Percentiles rank a stretch among this genome's conserved stretches.
phyloP scores from a whole-genome alignment of 345 rosid species.

The Hypericum perforatum region DNA sequence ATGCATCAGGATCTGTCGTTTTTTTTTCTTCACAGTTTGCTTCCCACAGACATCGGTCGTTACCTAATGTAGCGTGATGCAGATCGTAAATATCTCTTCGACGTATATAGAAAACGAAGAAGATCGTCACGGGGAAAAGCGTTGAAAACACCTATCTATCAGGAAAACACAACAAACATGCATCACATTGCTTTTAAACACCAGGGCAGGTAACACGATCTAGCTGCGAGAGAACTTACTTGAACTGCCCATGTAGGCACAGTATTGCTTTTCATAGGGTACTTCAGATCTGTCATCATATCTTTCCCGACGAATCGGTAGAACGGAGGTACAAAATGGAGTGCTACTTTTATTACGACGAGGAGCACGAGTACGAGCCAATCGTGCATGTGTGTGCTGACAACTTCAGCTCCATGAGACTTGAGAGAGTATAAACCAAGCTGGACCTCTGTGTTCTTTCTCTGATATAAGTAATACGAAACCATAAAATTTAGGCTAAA shows the following conservation, averaged over 20 bases:
- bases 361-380: conserved; percentile 70
- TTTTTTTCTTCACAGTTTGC: not conserved
- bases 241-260: conserved; percentile 79
- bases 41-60: conserved; percentile 12
- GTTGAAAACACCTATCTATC: conserved; percentile 42
- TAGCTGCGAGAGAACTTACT: conserved; percentile 28
- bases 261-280: conserved; percentile 62
- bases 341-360: conserved; percentile 27
- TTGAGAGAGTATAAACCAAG: conserved; percentile 44
- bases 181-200: conserved; percentile 5
- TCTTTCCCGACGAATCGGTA: conserved; percentile 82
- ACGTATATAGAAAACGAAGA: conserved; percentile 40
- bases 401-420: conserved; percentile 54
- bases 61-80: conserved; percentile 77
- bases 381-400: conserved; percentile 56
- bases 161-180: conserved; percentile 4
- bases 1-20: conserved; percentile 6
- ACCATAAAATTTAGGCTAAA: not conserved
- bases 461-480: conserved; percentile 17
- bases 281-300: conserved; percentile 84
- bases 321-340: conserved; percentile 56
- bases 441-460: conserved; percentile 42
- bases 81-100: conserved; percentile 85
- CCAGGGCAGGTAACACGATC: not conserved
- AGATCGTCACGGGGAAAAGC: conserved; percentile 55